Evolutionary conservation across 345 rosid genomes (phyloP).

Genomic region (Capsella bursapastoris): DNA sequence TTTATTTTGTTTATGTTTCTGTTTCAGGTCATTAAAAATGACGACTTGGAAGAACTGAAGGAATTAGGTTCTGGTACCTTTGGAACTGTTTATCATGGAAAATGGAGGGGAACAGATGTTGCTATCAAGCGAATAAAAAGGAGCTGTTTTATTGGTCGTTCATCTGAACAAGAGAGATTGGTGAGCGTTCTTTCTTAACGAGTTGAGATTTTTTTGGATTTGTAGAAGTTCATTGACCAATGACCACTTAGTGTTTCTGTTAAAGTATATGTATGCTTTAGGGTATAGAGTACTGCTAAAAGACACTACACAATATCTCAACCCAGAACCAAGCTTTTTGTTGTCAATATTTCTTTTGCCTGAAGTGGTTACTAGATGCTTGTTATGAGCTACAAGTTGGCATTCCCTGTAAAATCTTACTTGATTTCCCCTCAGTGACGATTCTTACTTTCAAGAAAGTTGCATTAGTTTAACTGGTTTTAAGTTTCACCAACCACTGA

Average conservation of each 20-base stretch:
- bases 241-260: slow-evolving; percentile 7
- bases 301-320: slow-evolving; percentile 17
- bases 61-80: slow-evolving; percentile 98
- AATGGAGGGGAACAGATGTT: slow-evolving; percentile 99
- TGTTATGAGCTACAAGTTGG: slow-evolving; percentile 19
- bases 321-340: slow-evolving; percentile 18
- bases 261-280: slow-evolving; percentile 27
- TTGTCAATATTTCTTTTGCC: slow-evolving; percentile 21
- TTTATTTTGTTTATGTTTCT: slow-evolving; percentile 19
- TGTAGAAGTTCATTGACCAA: slow-evolving; percentile 1
- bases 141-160: slow-evolving; percentile 92
- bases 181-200: slow-evolving; percentile 48
- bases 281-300: slow-evolving; percentile 23
- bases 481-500: slow-evolving; percentile 29
- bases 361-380: slow-evolving; percentile 25
- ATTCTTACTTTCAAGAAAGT: slow-evolving; percentile 21
- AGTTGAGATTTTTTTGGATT: slow-evolving; percentile 10
- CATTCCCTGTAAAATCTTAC: slow-evolving; percentile 16
- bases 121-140: slow-evolving; percentile 94
- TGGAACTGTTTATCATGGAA: slow-evolving; percentile 99
- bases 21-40: slow-evolving; percentile 82
- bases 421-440: neutral
- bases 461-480: slow-evolving; percentile 19
- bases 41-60: slow-evolving; percentile 94
- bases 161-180: slow-evolving; percentile 96